Percentiles rank a stretch among this genome's conserved stretches.
These are phyloP conservation scores for Calocybe gangraenosa DNA, from an alignment of 768 basidiomycete species.

Conservation along the genomic window DNA sequence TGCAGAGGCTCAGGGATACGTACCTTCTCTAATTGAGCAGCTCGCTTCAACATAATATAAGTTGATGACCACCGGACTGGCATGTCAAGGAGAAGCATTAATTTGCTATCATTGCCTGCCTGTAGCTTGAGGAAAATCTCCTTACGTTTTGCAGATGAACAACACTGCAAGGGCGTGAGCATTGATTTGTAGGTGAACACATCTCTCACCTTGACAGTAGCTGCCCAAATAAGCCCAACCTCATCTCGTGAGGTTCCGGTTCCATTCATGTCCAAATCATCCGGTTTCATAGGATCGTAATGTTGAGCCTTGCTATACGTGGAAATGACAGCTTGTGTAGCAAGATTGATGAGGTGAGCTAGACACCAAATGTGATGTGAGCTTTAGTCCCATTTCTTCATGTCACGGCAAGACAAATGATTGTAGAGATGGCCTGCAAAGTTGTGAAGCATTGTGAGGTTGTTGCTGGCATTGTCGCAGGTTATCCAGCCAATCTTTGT, in stretches of 20 bases:
- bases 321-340: conserved; percentile 23
- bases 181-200: no score
- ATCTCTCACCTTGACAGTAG: no score
- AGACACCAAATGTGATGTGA: conserved; percentile 19
- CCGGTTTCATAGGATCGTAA: conserved; percentile 18
- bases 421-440: no score
- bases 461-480: no score
- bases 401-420: no score
- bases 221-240: no score
- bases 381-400: conserved; percentile 26
- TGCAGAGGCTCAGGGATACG: no score
- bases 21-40: no score
- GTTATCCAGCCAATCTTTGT: no score
- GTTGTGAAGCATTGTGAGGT: no score
- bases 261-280: no score
- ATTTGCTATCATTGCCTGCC: neutral
- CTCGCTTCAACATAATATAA: conserved; percentile 21
- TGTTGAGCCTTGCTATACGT: conserved; percentile 20
- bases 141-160: conserved; percentile 24
- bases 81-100: conserved; percentile 21
- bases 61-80: conserved; percentile 29
- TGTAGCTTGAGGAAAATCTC: conserved; percentile 19
- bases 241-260: no score
- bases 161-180: neutral
- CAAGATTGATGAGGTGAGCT: conserved; percentile 30